Evolutionary conservation across 2,329 filamentous ascomycete species (phyloP), one percentile per base, ranked within the genome.

Genomic region (Talaromyces sp.): DNA sequence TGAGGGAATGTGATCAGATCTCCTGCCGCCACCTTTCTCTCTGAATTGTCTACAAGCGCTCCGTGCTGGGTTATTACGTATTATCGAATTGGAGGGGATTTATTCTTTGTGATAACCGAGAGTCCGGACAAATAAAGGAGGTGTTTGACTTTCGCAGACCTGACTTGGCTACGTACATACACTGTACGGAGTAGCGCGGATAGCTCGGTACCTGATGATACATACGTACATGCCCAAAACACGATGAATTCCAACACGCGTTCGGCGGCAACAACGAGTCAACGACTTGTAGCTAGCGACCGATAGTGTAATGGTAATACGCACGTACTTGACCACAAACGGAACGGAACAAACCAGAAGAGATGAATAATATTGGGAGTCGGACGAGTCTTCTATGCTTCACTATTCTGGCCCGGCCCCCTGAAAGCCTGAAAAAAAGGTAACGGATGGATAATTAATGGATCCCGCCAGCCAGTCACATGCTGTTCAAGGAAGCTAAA

Each of bases 1-100:
- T 37, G 28, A 43, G 25, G 31, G 51, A 40, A 25, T 25, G 52
- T 54, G 52, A 54, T 54, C 37, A 35, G 39, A 54, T 54, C 52
- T 28, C 25, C 52, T 54, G 28, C 51, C 3, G 17, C 28, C 51
- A 31, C 51, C 39, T 35, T 25, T 54, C 17, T 31, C 28, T 15
- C 25, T 36, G 28, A 22, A 11, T 21, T 17, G n/a, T 22, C 22
- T 31, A 6, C 21, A 33, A 11, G 9, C 3, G 43, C 25, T 31
- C 45, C 19, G 28, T 35, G 28, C 45, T n/a, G 25, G 7, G 7
- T 4, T 28, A 28, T 28, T 28, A 35, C 10, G 4, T 9, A 35
- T 15, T 25, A 31, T 46, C 43, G 15, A 48, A 28, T 28, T 28
- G 25, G 7, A 28, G n/a, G 25, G 25, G 25, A 28, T 28, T 48